These are phyloP conservation scores for Rubia yunnanensis DNA, from an alignment of 257 asterid genomes.

Conservation along the genomic window DNA sequence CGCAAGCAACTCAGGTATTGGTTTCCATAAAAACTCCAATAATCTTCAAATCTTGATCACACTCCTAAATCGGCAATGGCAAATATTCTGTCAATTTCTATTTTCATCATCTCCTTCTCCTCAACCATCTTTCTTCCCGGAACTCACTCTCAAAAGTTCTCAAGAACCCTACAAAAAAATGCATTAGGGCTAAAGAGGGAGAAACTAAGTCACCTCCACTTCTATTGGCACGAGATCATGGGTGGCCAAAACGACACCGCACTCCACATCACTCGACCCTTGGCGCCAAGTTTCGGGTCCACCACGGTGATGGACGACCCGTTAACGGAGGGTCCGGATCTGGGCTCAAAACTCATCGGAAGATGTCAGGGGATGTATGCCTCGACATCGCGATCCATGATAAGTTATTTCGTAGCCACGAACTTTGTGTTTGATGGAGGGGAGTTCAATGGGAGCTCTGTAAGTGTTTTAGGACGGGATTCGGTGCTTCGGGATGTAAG, in stretches of 20 bases:
- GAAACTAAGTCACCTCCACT: constrained; percentile 21
- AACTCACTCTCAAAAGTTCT: constrained; percentile 20
- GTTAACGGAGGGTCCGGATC: constrained; percentile 17
- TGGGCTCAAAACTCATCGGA: constrained; percentile 23
- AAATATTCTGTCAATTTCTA: too few species aligned
- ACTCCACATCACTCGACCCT: not conserved
- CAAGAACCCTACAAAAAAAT: constrained; percentile 19
- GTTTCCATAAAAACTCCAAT: not conserved
- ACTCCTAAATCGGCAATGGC: not conserved
- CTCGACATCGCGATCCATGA: constrained; percentile 9
- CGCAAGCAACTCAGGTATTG: too few species aligned
- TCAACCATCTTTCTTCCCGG: not conserved
- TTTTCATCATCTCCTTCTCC: not conserved
- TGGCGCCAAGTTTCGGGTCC: constrained; percentile 13
- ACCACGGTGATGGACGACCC: constrained; percentile 28
- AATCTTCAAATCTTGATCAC: not conserved
- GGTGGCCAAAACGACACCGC: constrained; percentile 8
- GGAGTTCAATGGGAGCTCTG: constrained; percentile 26
- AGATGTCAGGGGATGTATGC: constrained; percentile 27
- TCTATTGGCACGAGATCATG: not conserved
- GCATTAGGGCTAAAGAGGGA: constrained; percentile 17
- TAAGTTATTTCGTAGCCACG: constrained; percentile 14
- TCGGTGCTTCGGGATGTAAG: not conserved
- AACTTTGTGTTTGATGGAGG: constrained; percentile 24
- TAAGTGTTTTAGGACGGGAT: constrained; percentile 26